Evolutionary conservation across 2,329 filamentous ascomycete species (phyloP), one percentile per base, ranked within the genome.

Genomic region (Pleomassaria siparia): DNA sequence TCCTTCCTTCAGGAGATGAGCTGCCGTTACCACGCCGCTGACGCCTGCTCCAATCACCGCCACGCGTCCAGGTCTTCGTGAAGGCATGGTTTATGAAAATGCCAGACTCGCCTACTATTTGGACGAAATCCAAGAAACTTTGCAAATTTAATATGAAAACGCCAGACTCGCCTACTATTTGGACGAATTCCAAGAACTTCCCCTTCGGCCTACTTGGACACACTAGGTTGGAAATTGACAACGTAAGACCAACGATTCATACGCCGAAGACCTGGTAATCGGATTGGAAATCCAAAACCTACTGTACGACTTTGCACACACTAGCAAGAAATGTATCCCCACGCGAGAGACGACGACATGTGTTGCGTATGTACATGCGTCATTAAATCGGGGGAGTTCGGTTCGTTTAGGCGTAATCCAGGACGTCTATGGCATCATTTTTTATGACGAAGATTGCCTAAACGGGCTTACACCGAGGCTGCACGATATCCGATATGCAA

Each of bases 11-110:
- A 55, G 60, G 9, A 72, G 47, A 50, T 72, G 67, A 11, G 66
- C 67, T 28, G 68, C 68, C 28, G 67, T 58, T 10, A 62, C 62
- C 3, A 71, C 57, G 37, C 69, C 69, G 40, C 67, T 70, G 7
- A 72, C 66, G 4, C 69, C 69, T 30, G 67, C 67, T 2, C 69
- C 69, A 26, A 72, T 67, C 5, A 72, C 62, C 21, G 66, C 68
- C 25, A 68, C 62, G 15, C 51, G 51, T 37, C 54, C 58, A 4
- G 47, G 43, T n/a, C 43, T 16, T 2, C 30, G 41, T n/a, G 45
- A 39, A 22, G 54, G 28, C 57, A 64, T 64, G 12, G 7, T 44
- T 30, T 18, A n/a, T n/a, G n/a, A n/a, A n/a, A n/a, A n/a, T n/a
- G n/a, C n/a, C n/a, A n/a, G n/a, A n/a, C n/a, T n/a, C n/a, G n/a